Evolutionary conservation across 1,284 basidiomycete species (phyloP), one percentile per base, ranked within the genome.

Genomic region (Cryptococcus sp.): DNA sequence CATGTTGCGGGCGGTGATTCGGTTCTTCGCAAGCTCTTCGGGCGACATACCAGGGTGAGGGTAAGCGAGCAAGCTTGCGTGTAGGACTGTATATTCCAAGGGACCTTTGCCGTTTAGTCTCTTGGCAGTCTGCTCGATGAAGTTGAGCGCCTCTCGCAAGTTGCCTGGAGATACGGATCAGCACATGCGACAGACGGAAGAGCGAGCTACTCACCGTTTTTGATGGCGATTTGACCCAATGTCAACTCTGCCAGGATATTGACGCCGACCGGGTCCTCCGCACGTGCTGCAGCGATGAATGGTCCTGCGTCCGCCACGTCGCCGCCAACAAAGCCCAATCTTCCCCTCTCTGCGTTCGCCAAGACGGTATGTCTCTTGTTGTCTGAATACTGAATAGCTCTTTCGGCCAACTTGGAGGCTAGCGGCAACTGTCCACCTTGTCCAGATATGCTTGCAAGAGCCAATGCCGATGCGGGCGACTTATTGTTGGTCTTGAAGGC

Each of bases 331-430:
- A 93, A 92, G 15, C 87, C 84, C 16, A 90, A 86, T 17, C 93
- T 84, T 1, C 87, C 93, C 16, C 82, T 87, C 85, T 65, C 89
- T 82, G 55, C 92, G 80, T 78, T 73, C 88, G 89, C 25, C 86
- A 91, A 72, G 88, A 91, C n/a, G 84, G 88, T 48, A 89, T 83
- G 51, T 88, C 89, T 85, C 53, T 90, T 82, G 0, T 91, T 91
- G 67, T 96, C 93, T 0, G 92, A 88, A 71, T 89, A 95, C 74
- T 96, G 92, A 40, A 97, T 86, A 0, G 92, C 90, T 51, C 92
- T 85, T 72, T 97, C 94, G 4, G 92, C 92, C 17, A 96, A 82
- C 80, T 96, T 97, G 54, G 92, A 78, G 0, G 91, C 90, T 86
- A 92, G 53, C 5, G 68, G 63, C 11, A 72, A n/a, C 47, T 75